These are phyloP conservation scores for Blastobotrys arbuscula DNA, from an alignment of 1,139 yeast genomes.

Conservation along the genomic window DNA sequence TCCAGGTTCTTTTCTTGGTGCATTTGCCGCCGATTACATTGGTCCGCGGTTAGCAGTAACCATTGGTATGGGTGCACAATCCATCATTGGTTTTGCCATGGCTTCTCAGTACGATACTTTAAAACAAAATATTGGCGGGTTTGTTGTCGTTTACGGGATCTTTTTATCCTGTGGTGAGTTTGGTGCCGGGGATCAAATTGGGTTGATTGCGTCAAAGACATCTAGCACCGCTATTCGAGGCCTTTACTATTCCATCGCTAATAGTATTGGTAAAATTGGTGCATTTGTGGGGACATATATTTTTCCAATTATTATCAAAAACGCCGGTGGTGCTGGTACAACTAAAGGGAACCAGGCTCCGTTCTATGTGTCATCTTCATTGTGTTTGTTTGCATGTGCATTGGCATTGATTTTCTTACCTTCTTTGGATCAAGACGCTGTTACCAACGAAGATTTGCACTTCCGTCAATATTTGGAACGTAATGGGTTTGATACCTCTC, in stretches of 20 bases:
- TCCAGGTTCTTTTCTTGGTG: conserved; percentile 88
- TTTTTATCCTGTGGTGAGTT: conserved; percentile 85
- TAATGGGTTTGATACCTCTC: conserved; percentile 32
- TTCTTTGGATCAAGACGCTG: conserved; percentile 74
- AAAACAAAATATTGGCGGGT: conserved; percentile 61
- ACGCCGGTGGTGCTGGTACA: conserved; percentile 42
- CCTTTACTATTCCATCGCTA: conserved; percentile 84
- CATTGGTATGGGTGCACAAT: conserved; percentile 66
- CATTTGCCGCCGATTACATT: conserved; percentile 69
- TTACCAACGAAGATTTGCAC: conserved; percentile 66
- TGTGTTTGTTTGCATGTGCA: conserved; percentile 67
- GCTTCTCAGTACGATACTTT: conserved; percentile 61
- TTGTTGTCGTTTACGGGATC: conserved; percentile 81
- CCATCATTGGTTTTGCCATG: conserved; percentile 79
- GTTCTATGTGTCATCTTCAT: conserved; percentile 72
- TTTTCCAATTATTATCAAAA: conserved; percentile 61
- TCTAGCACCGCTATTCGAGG: conserved; percentile 86
- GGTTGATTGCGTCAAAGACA: conserved; percentile 80
- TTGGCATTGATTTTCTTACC: conserved; percentile 72
- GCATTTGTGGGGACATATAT: conserved; percentile 88
- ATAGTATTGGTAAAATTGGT: conserved; percentile 86
- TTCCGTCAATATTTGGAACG: conserved; percentile 56
- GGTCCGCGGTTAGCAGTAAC: conserved; percentile 82
- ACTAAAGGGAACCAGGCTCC: conserved; percentile 64
- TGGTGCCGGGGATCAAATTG: conserved; percentile 92